A percentile compares a stretch with the other conserved stretches of the same genome.
These are phyloP conservation scores for Zoysia matrella DNA, from an alignment of 202 grass and related monocot species.

Conservation along the genomic window DNA sequence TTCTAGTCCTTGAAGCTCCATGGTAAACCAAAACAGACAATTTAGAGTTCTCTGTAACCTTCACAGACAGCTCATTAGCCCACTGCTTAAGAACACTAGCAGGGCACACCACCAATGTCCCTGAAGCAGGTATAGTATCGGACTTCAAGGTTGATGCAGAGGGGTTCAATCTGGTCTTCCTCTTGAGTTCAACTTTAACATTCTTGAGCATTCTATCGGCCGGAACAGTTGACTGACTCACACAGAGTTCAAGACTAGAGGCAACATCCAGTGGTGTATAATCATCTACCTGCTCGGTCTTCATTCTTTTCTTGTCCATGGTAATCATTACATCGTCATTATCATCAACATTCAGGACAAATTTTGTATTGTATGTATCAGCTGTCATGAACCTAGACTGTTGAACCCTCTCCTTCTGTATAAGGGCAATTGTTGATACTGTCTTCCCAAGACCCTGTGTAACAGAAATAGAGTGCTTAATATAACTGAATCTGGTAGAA, in stretches of 20 bases:
- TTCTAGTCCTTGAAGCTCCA: conserved; percentile 70
- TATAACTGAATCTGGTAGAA: conserved; percentile 13
- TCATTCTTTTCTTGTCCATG: conserved; percentile 43
- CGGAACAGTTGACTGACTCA: neutral
- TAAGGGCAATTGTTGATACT: conserved; percentile 74
- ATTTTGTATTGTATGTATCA: conserved; percentile 42
- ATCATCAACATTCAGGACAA: conserved; percentile 53
- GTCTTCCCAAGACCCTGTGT: conserved; percentile 83
- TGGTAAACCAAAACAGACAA: conserved; percentile 80
- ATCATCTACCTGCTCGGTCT: conserved; percentile 19
- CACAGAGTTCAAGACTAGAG: neutral
- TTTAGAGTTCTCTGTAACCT: conserved; percentile 53
- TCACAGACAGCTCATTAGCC: conserved; percentile 66
- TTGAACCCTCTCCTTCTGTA: conserved; percentile 64
- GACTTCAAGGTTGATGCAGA: conserved; percentile 33
- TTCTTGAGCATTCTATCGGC: conserved; percentile 10
- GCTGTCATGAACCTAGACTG: conserved; percentile 62
- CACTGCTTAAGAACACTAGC: conserved; percentile 77
- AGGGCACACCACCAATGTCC: conserved; percentile 73
- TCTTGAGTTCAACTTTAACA: conserved; percentile 45
- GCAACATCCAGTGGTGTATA: neutral
- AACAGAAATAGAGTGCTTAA: neutral
- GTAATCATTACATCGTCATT: conserved; percentile 44
- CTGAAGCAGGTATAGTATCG: conserved; percentile 53
- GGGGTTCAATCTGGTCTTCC: conserved; percentile 25